Evolutionary conservation across 495 filamentous ascomycete genomes (phyloP).

Genomic region (Jackrogersella minutella): DNA sequence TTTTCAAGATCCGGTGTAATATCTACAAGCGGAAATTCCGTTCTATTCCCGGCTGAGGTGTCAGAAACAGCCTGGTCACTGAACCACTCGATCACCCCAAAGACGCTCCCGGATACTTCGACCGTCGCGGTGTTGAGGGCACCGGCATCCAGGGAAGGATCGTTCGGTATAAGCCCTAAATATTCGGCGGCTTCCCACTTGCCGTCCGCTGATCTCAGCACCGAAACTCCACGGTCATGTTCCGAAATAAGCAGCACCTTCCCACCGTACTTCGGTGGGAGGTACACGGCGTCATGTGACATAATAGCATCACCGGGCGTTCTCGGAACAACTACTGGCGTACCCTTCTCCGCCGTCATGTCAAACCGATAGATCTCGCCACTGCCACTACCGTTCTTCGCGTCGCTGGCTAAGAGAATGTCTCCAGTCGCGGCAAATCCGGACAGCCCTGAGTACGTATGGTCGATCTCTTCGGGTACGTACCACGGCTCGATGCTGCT

Average conservation of each 20-base stretch:
- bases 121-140: slow-evolving; percentile 34
- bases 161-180: slow-evolving; percentile 42
- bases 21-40: slow-evolving; percentile 42
- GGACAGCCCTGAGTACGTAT: slow-evolving; percentile 38
- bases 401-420: slow-evolving; percentile 42
- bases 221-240: slow-evolving; percentile 42
- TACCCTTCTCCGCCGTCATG: slow-evolving; percentile 32
- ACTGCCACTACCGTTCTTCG: slow-evolving; percentile 33
- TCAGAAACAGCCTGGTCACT: slow-evolving; percentile 41
- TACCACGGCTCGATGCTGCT: slow-evolving; percentile 44
- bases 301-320: slow-evolving; percentile 10
- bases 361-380: slow-evolving; percentile 47
- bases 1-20: slow-evolving; percentile 40
- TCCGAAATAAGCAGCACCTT: slow-evolving; percentile 47
- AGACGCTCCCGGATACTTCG: slow-evolving; percentile 44
- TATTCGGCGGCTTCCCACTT: slow-evolving; percentile 49
- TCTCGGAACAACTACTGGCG: slow-evolving; percentile 37
- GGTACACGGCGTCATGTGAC: slow-evolving; percentile 46
- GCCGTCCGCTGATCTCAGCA: slow-evolving; percentile 46
- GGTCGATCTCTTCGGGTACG: slow-evolving; percentile 22
- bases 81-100: slow-evolving; percentile 40
- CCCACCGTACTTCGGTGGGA: slow-evolving; percentile 48
- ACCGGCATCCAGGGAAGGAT: slow-evolving; percentile 23
- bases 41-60: slow-evolving; percentile 42
- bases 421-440: slow-evolving; percentile 44